These are phyloP conservation scores for Colletotrichum chlorophyti DNA, from an alignment of 2,329 filamentous ascomycete species.

Conservation along the genomic window DNA sequence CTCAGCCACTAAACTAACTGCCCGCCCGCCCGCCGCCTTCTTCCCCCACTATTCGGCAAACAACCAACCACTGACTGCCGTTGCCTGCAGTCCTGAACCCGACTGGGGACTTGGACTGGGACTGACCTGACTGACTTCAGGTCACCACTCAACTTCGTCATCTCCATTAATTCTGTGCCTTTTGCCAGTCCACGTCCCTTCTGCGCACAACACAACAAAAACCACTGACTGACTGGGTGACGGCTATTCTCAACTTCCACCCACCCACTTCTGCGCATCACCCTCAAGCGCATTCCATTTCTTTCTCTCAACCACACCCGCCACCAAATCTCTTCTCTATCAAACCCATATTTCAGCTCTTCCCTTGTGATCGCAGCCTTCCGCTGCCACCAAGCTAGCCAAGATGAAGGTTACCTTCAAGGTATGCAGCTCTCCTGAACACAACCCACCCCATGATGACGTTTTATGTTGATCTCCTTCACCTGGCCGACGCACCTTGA, in stretches of 20 bases:
- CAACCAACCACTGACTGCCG: too few relatives aligned
- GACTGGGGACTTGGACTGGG: too few relatives aligned
- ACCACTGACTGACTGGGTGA: constrained; percentile 7
- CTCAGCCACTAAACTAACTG: constrained; percentile 27
- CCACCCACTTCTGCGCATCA: constrained; percentile 14
- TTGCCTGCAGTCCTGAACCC: too few relatives aligned
- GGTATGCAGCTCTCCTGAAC: constrained; percentile 47
- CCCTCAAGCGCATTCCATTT: background rate
- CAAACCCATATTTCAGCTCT: too few relatives aligned
- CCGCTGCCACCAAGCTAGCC: constrained; percentile 46
- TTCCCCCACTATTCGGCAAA: constrained; percentile 24
- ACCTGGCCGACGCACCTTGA: background rate
- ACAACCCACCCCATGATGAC: background rate
- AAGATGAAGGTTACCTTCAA: constrained; percentile 75
- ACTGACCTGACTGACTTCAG: constrained; percentile 30
- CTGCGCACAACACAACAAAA: constrained; percentile 26
- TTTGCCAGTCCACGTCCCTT: too few relatives aligned
- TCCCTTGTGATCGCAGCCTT: constrained; percentile 29
- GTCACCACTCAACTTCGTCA: constrained; percentile 29
- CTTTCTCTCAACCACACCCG: background rate
- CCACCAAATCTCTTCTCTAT: background rate
- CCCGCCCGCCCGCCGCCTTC: constrained; percentile 4
- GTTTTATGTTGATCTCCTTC: background rate
- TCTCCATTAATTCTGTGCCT: constrained; percentile 29
- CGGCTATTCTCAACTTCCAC: constrained; percentile 24